phyloP scores from a whole-genome alignment of 1,284 basidiomycete species.

The Naganishia liquefaciens region DNA sequence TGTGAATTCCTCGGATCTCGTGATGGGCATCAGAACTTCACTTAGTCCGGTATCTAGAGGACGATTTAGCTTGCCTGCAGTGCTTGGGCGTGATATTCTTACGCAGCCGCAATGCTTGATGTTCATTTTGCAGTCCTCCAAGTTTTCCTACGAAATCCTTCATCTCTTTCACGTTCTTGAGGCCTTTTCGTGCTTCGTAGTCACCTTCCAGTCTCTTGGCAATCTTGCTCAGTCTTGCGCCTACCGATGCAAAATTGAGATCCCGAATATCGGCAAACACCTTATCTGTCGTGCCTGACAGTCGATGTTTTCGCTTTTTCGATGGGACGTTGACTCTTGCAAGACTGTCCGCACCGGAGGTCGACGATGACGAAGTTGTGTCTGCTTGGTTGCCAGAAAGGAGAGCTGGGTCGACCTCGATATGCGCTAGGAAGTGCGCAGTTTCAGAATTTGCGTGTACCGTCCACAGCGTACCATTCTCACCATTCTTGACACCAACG shows the following conservation, averaged over 20 bases:
- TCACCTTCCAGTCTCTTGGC: constrained; percentile 86
- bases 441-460: constrained; percentile 6
- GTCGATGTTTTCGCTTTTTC: constrained; percentile 82
- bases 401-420: constrained; percentile 84
- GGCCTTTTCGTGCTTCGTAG: constrained; percentile 59
- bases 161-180: constrained; percentile 87
- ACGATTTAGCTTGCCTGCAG: no score
- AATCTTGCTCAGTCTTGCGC: constrained; percentile 74
- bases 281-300: constrained; percentile 75
- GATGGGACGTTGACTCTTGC: constrained; percentile 51
- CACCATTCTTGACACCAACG: constrained; percentile 84
- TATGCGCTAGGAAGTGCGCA: constrained; percentile 64
- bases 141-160: constrained; percentile 93
- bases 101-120: constrained; percentile 85
- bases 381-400: constrained; percentile 54
- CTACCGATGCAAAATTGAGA: constrained; percentile 91
- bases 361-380: constrained; percentile 53
- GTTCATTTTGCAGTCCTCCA: constrained; percentile 85
- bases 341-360: constrained; percentile 55
- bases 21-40: constrained; percentile 83
- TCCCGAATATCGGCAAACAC: constrained; percentile 83
- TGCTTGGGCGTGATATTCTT: constrained; percentile 45
- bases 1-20: constrained; percentile 86
- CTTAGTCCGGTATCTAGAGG: constrained; percentile 84
- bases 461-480: constrained; percentile 40